These are phyloP conservation scores for Cytospora paraplurivora DNA, from an alignment of 2,329 filamentous ascomycete genomes.

Conservation along the genomic window DNA sequence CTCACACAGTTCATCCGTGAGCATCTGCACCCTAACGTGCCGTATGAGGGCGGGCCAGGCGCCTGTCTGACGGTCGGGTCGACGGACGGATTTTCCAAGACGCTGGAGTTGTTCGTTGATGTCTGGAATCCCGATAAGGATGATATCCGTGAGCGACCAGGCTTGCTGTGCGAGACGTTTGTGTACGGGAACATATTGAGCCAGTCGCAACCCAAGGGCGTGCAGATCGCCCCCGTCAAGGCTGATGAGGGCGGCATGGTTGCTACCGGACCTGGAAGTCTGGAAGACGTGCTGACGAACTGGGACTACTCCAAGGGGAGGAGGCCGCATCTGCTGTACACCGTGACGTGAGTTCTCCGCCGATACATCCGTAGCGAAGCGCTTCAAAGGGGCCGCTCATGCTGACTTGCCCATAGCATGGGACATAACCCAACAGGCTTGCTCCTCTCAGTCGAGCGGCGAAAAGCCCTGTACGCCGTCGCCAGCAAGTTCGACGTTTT, in stretches of 20 bases:
- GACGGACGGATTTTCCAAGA: slow-evolving; percentile 84
- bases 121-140: slow-evolving; percentile 72
- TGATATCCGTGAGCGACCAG: slow-evolving; percentile 70
- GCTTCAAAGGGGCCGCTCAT: not conserved
- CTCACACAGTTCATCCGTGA: slow-evolving; percentile 76
- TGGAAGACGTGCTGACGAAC: slow-evolving; percentile 76
- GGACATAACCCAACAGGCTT: slow-evolving; percentile 88
- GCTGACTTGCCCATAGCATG: slow-evolving; percentile 44
- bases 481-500: slow-evolving; percentile 85
- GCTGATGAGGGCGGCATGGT: slow-evolving; percentile 81
- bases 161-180: slow-evolving; percentile 77
- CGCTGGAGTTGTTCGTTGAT: slow-evolving; percentile 73
- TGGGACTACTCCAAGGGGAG: slow-evolving; percentile 78
- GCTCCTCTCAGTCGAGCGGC: slow-evolving; percentile 70
- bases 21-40: slow-evolving; percentile 77
- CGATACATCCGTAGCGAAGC: not conserved
- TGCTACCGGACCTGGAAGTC: slow-evolving; percentile 69
- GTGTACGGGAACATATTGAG: slow-evolving; percentile 78
- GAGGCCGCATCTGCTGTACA: slow-evolving; percentile 84
- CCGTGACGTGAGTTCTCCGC: slow-evolving; percentile 71
- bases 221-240: slow-evolving; percentile 73
- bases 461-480: slow-evolving; percentile 76
- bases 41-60: slow-evolving; percentile 75
- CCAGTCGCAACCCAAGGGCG: slow-evolving; percentile 65
- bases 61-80: slow-evolving; percentile 78